Evolutionary conservation across 257 asterid species (phyloP).

Genomic region (Leonotis leonurus): DNA sequence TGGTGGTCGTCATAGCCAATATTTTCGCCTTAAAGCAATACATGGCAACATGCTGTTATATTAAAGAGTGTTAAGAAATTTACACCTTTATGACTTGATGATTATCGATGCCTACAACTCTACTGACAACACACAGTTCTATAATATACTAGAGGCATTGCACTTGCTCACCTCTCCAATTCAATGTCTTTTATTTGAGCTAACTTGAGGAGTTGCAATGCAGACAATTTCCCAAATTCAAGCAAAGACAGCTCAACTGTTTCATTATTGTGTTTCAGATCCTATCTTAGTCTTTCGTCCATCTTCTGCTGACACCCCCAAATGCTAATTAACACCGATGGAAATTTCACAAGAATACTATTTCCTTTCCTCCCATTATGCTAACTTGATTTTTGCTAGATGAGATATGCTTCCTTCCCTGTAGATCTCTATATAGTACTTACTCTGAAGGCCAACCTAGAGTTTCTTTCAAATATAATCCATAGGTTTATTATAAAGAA

Average conservation of each 20-base stretch:
- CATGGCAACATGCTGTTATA: background rate
- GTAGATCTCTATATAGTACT: slow-evolving; percentile 3
- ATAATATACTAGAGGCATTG: background rate
- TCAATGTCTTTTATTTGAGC: background rate
- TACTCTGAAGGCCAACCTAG: slow-evolving; percentile 6
- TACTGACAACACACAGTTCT: background rate
- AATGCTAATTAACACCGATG: background rate
- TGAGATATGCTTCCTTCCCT: background rate
- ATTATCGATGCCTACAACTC: background rate
- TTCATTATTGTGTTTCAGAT: background rate
- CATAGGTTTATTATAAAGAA: slow-evolving; percentile 8
- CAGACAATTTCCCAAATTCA: background rate
- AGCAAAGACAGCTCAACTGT: background rate
- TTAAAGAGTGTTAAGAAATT: background rate
- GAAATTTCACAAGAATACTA: background rate
- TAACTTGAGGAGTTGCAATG: background rate
- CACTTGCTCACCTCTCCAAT: background rate
- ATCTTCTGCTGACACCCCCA: background rate
- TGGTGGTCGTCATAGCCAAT: slow-evolving; percentile 3
- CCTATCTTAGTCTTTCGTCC: background rate
- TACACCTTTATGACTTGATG: background rate
- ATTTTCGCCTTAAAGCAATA: background rate
- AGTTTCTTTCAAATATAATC: background rate
- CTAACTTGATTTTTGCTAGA: background rate
- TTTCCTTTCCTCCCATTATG: background rate